phyloP scores from a whole-genome alignment of 768 basidiomycete genomes.

The Tubosaeta sp. region DNA sequence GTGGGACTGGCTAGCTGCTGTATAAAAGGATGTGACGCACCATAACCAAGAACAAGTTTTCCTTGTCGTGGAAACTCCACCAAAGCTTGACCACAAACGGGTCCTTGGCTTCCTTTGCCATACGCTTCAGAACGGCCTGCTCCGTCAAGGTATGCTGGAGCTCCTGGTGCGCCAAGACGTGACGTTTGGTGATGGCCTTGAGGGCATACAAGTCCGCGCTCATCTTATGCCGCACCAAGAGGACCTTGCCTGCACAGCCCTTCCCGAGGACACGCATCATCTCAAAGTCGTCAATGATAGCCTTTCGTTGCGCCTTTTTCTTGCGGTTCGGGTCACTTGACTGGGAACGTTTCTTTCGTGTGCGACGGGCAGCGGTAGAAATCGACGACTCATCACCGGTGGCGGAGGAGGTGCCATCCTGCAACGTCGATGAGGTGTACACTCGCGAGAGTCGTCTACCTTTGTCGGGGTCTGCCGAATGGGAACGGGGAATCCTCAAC shows the following conservation, averaged over 20 bases:
- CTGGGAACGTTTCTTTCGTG: slow-evolving; percentile 52
- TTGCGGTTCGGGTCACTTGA: slow-evolving; percentile 47
- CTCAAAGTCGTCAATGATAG: slow-evolving; percentile 88
- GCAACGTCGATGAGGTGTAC: slow-evolving; percentile 49
- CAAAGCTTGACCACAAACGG: slow-evolving; percentile 95
- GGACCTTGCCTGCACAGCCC: slow-evolving; percentile 95
- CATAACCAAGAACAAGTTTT: slow-evolving; percentile 96
- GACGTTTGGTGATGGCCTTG: slow-evolving; percentile 97
- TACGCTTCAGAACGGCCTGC: slow-evolving; percentile 89
- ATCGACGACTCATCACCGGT: slow-evolving; percentile 71
- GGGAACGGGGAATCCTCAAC: slow-evolving; percentile 65
- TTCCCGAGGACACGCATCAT: slow-evolving; percentile 96
- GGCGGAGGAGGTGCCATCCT: slow-evolving; percentile 52
- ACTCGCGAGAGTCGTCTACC: slow-evolving; percentile 54
- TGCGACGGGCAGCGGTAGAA: slow-evolving; percentile 47
- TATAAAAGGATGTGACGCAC: slow-evolving; percentile 37
- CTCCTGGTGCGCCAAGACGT: slow-evolving; percentile 95
- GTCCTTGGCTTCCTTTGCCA: slow-evolving; percentile 84
- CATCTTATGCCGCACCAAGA: slow-evolving; percentile 80
- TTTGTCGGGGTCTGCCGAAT: slow-evolving; percentile 75
- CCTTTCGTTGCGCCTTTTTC: slow-evolving; percentile 60
- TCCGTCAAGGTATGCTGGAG: slow-evolving; percentile 95
- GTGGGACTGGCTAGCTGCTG: not conserved
- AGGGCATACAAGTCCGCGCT: slow-evolving; percentile 78
- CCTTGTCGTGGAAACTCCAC: slow-evolving; percentile 98